A percentile compares a stretch with the other conserved stretches of the same genome.
Conservation (phyloP, 2,329 filamentous ascomycete genomes). For the Stemphylium lycopersici region DNA sequence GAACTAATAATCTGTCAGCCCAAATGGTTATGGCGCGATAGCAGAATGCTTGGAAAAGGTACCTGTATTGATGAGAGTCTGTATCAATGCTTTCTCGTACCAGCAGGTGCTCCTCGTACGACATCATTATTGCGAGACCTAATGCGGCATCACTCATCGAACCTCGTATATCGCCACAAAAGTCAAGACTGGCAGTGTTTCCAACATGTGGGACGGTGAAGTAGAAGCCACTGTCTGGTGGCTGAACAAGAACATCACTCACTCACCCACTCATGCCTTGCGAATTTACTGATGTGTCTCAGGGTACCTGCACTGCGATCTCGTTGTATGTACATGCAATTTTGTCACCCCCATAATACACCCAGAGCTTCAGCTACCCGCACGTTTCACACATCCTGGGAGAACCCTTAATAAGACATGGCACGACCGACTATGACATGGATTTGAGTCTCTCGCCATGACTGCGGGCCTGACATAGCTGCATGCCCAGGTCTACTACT, state of each 20-base stretch:
- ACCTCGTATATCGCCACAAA: slow-evolving; percentile 1
- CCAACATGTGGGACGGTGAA: no score
- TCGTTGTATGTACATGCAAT: no score
- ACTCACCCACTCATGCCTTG: no score
- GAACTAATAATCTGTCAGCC: not conserved
- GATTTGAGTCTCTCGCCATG: slow-evolving; percentile 1
- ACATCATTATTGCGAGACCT: slow-evolving; percentile 10
- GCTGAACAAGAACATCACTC: no score
- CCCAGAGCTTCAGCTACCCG: no score
- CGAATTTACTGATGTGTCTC: no score
- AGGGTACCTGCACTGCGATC: no score
- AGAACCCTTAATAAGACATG: no score
- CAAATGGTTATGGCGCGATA: slow-evolving; percentile 53
- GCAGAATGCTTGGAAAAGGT: slow-evolving; percentile 60
- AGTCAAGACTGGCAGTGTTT: no score
- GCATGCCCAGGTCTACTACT: slow-evolving; percentile 12
- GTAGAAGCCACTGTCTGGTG: no score
- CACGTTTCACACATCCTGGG: no score
- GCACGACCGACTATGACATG: not conserved
- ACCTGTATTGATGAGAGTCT: slow-evolving; percentile 22
- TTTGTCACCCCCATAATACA: no score
- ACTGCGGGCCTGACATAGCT: slow-evolving; percentile 16
- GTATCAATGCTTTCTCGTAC: slow-evolving; percentile 25
- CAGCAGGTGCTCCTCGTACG: slow-evolving; percentile 18
- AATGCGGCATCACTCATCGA: slow-evolving; percentile 16